These are phyloP conservation scores for Lichtheimia corymbifera DNA, from an alignment of 371 early-diverging fungal genomes.

Conservation along the genomic window DNA sequence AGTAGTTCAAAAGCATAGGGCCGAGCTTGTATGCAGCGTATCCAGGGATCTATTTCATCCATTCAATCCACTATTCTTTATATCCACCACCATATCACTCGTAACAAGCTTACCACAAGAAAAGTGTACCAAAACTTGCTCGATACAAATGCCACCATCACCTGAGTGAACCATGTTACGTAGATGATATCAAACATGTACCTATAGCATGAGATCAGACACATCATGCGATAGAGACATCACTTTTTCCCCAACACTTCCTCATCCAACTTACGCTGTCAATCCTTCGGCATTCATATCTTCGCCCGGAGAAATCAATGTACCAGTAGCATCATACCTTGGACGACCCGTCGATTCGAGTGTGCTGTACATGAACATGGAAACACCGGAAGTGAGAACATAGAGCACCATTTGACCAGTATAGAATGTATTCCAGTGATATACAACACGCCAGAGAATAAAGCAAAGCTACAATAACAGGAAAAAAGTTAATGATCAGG, in stretches of 20 bases:
- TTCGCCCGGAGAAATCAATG: conserved; percentile 64
- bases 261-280: conserved; percentile 57
- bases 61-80: background rate
- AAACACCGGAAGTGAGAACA: conserved; percentile 47
- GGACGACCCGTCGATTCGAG: conserved; percentile 59
- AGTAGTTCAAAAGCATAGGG: conserved; percentile 57
- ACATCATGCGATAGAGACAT: background rate
- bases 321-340: conserved; percentile 56
- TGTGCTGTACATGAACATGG: conserved; percentile 53
- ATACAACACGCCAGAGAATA: conserved; percentile 57
- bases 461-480: conserved; percentile 47
- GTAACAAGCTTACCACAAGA: conserved; percentile 45
- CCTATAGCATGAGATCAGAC: conserved; percentile 23
- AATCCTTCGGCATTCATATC: conserved; percentile 77
- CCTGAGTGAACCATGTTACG: conserved; percentile 79
- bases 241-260: background rate
- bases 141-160: conserved; percentile 66
- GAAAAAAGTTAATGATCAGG: background rate
- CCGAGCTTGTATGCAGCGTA: conserved; percentile 62
- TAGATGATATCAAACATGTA: conserved; percentile 87
- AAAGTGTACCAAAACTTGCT: conserved; percentile 74
- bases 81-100: background rate
- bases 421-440: conserved; percentile 56
- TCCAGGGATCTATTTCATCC: conserved; percentile 55
- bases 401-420: conserved; percentile 49